These are phyloP conservation scores for Gilbertella persicaria DNA, from an alignment of 371 early-diverging fungal species.

Conservation along the genomic window DNA sequence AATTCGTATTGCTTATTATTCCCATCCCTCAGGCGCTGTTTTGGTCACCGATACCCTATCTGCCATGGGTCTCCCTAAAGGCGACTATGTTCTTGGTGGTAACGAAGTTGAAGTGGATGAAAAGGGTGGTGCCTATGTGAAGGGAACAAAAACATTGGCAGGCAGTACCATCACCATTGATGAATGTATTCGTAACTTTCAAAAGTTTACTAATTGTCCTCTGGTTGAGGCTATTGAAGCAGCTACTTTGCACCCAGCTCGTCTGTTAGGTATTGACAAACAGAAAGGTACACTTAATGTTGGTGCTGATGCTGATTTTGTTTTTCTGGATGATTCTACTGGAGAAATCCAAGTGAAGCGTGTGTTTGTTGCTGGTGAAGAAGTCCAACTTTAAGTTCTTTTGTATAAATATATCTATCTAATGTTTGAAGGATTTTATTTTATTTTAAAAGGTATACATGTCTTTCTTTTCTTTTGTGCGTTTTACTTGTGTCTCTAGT, in stretches of 20 bases:
- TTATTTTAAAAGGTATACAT: constrained; percentile 27
- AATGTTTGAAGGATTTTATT: no score
- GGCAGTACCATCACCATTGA: constrained; percentile 77
- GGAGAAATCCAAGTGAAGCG: constrained; percentile 63
- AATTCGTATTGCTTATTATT: constrained; percentile 78
- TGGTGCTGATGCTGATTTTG: constrained; percentile 83
- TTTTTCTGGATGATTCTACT: constrained; percentile 65
- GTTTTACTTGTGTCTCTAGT: constrained; percentile 18
- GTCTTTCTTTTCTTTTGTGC: constrained; percentile 23
- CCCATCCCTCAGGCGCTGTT: constrained; percentile 74
- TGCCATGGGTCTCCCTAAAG: constrained; percentile 75
- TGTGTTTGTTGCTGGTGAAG: constrained; percentile 76
- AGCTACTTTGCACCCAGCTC: constrained; percentile 84
- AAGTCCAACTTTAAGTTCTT: constrained; percentile 49
- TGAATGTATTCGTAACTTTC: constrained; percentile 79
- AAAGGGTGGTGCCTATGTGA: constrained; percentile 72
- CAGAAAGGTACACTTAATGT: constrained; percentile 74
- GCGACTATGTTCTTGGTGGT: constrained; percentile 74
- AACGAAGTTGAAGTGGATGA: constrained; percentile 54
- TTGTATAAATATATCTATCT: no score
- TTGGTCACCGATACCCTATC: constrained; percentile 82
- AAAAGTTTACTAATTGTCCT: constrained; percentile 76
- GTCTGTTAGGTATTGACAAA: constrained; percentile 69
- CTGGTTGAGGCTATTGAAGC: constrained; percentile 84
- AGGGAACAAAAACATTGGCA: constrained; percentile 79